phyloP scores from a whole-genome alignment of 2,329 filamentous ascomycete genomes.

The Pyrenophora tritici-repentis region DNA sequence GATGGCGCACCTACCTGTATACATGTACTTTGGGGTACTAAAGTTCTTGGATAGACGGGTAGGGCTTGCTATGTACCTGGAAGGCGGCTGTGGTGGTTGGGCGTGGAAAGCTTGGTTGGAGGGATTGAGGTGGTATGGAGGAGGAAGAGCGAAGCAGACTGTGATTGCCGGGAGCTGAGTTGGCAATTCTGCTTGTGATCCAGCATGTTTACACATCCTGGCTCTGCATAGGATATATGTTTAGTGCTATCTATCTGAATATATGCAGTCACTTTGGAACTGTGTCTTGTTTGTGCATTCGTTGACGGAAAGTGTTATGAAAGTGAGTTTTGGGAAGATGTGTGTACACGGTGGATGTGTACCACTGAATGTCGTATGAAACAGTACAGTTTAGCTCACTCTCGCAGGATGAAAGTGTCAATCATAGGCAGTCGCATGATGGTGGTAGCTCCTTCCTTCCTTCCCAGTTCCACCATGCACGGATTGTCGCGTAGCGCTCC shows the following conservation, averaged over 20 bases:
- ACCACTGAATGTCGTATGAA: no score
- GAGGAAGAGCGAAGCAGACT: constrained; percentile 30
- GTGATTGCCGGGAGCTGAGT: constrained; percentile 38
- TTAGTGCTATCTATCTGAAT: constrained; percentile 25
- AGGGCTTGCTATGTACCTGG: constrained; percentile 30
- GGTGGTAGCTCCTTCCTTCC: constrained; percentile 18
- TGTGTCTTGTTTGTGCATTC: neutral
- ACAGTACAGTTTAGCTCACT: no score
- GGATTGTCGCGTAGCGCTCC: constrained; percentile 13
- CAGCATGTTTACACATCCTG: constrained; percentile 15
- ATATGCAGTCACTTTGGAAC: constrained; percentile 10
- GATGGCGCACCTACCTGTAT: constrained; percentile 27
- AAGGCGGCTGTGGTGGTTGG: constrained; percentile 43
- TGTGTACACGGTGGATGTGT: no score
- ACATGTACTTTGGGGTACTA: constrained; percentile 18
- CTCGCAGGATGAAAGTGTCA: no score
- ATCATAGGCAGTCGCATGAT: neutral
- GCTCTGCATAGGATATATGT: constrained; percentile 10
- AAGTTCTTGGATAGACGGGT: constrained; percentile 34
- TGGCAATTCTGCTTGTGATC: constrained; percentile 23
- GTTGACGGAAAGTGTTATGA: no score
- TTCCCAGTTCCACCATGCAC: neutral
- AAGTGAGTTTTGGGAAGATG: no score
- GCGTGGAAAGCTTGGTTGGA: constrained; percentile 29
- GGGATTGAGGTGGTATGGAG: constrained; percentile 31